Conservation (phyloP, 805 yeast genomes). For the Cyberlindnera xylosilytica region DNA sequence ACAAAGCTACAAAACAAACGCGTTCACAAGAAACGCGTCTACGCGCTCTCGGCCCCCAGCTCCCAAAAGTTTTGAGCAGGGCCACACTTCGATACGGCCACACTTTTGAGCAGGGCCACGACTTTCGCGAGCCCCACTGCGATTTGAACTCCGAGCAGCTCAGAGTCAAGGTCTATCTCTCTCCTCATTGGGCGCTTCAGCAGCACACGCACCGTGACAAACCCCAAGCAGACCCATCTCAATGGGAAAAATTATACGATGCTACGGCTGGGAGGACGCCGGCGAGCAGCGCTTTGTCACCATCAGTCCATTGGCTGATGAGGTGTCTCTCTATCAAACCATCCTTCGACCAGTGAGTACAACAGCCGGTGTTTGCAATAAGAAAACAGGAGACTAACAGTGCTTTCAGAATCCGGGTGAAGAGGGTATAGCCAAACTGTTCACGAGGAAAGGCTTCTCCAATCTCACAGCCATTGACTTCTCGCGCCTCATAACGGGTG, state of each 20-base stretch:
- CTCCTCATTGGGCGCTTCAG: background rate
- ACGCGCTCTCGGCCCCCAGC: too few relatives aligned
- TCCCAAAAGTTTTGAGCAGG: background rate
- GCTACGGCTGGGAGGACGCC: constrained; percentile 27
- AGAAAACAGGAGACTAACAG: background rate
- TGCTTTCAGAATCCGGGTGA: constrained; percentile 28
- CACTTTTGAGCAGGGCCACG: constrained; percentile 1
- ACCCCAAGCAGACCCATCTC: background rate
- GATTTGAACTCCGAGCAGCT: background rate
- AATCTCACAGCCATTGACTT: constrained; percentile 66
- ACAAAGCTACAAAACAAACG: background rate
- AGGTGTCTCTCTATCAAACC: constrained; percentile 63
- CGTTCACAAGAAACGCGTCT: background rate
- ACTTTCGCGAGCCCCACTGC: background rate
- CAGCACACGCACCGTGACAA: background rate
- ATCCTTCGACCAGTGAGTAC: constrained; percentile 31
- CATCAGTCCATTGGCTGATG: constrained; percentile 73
- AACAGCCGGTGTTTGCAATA: background rate
- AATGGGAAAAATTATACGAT: constrained; percentile 28
- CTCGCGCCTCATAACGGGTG: constrained; percentile 51
- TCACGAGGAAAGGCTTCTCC: constrained; percentile 60
- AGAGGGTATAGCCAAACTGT: constrained; percentile 49
- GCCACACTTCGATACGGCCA: too few relatives aligned
- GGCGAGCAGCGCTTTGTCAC: constrained; percentile 25
- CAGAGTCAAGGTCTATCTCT: background rate